phyloP scores from a whole-genome alignment of 2,329 filamentous ascomycete species.

The Aspergillus pseudonomiae region DNA sequence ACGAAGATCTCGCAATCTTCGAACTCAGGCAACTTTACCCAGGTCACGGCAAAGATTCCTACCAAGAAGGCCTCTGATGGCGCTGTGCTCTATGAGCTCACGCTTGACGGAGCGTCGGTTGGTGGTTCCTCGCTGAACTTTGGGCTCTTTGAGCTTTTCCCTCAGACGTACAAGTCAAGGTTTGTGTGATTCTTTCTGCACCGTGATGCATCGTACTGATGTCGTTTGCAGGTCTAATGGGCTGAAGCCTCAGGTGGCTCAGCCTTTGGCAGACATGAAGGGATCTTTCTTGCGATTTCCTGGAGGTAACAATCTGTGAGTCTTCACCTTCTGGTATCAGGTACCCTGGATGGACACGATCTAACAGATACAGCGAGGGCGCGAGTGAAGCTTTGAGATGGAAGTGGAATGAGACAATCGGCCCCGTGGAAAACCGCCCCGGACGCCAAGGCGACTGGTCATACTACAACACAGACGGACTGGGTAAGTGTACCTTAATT shows the following conservation, averaged over 20 bases:
- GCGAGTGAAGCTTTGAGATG: slow-evolving; percentile 26
- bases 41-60: slow-evolving; percentile 20
- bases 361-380: slow-evolving; percentile 22
- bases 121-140: slow-evolving; percentile 21
- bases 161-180: slow-evolving; percentile 22
- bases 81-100: slow-evolving; percentile 19
- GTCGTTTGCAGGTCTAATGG: slow-evolving; percentile 50
- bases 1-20: slow-evolving; percentile 18
- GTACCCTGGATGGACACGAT: background rate
- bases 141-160: slow-evolving; percentile 23
- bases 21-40: slow-evolving; percentile 20
- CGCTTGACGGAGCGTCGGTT: slow-evolving; percentile 15
- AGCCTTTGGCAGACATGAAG: slow-evolving; percentile 56
- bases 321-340: background rate
- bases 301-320: slow-evolving; percentile 63
- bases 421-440: slow-evolving; percentile 46
- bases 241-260: slow-evolving; percentile 57
- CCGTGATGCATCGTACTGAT: background rate
- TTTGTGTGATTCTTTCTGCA: background rate
- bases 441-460: slow-evolving; percentile 59
- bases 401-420: slow-evolving; percentile 47
- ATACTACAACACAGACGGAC: slow-evolving; percentile 62
- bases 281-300: slow-evolving; percentile 64
- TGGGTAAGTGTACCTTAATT: slow-evolving; percentile 44
- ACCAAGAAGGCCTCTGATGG: slow-evolving; percentile 21